Conservation (phyloP, 1,284 basidiomycete genomes). For the Ganoderma sp. region DNA sequence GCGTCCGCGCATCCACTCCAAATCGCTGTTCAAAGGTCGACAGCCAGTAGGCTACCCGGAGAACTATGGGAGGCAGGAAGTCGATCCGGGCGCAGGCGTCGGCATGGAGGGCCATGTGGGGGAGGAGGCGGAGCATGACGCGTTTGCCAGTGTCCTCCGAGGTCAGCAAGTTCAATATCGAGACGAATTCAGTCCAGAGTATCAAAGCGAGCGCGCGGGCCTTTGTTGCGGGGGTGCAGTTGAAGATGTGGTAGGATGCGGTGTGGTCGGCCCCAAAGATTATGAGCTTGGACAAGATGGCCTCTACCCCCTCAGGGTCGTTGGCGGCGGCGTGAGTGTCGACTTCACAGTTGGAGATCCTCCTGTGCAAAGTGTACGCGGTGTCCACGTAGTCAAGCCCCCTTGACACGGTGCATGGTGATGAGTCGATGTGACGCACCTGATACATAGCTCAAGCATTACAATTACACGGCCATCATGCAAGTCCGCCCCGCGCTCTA, state of each 20-base stretch:
- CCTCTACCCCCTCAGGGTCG: not conserved
- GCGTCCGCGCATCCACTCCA: conserved; percentile 1
- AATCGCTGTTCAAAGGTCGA: conserved; percentile 1
- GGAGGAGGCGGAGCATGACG: not conserved
- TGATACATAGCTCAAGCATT: not conserved
- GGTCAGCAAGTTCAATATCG: not conserved
- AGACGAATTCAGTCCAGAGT: not conserved
- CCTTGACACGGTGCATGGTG: not conserved
- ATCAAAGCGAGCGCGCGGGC: not conserved
- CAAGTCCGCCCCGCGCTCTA: not conserved
- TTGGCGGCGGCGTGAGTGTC: not conserved
- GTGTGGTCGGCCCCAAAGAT: not conserved
- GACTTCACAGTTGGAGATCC: not conserved
- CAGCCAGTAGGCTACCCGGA: conserved; percentile 14
- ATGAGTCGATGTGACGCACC: not conserved
- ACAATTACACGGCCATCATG: not conserved
- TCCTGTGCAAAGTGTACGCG: not conserved
- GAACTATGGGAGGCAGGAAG: conserved; percentile 8
- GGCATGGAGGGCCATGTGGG: not conserved
- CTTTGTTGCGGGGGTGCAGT: not conserved
- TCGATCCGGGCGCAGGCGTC: not conserved
- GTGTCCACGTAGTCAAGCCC: not conserved
- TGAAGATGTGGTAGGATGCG: not conserved
- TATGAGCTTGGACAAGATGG: not conserved
- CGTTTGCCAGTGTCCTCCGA: not conserved